These are phyloP conservation scores for Beauveria brongniartii DNA, from an alignment of 2,329 filamentous ascomycete species.

Conservation along the genomic window DNA sequence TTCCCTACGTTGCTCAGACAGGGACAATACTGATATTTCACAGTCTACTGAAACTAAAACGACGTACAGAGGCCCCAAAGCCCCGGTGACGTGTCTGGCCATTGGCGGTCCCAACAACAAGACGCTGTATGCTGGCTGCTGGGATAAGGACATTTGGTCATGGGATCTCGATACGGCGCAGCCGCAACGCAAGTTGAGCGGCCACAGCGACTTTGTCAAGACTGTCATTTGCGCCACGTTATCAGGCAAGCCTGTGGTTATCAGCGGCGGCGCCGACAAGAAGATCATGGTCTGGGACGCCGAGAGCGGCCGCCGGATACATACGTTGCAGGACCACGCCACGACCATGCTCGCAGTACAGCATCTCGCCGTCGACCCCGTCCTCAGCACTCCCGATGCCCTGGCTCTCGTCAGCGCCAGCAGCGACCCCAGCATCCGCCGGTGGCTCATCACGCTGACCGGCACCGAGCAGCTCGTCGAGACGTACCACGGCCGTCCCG, in stretches of 20 bases:
- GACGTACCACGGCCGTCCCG: conserved; percentile 32
- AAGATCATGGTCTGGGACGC: conserved; percentile 81
- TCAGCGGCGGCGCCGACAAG: conserved; percentile 71
- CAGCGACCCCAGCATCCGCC: conserved; percentile 70
- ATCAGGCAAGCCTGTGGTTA: conserved; percentile 52
- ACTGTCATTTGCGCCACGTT: conserved; percentile 57
- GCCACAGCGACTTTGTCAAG: conserved; percentile 90
- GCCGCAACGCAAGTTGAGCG: conserved; percentile 54
- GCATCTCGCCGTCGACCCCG: conserved; percentile 66
- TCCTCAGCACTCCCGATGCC: conserved; percentile 40
- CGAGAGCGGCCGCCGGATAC: conserved; percentile 56
- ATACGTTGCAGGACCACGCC: conserved; percentile 69
- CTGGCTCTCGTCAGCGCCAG: conserved; percentile 69
- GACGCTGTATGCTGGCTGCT: conserved; percentile 77
- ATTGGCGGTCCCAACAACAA: conserved; percentile 47
- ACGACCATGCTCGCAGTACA: conserved; percentile 70
- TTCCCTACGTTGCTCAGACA: neutral
- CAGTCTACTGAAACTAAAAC: conserved; percentile 25
- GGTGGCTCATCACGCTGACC: conserved; percentile 57
- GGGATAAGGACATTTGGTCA: conserved; percentile 89
- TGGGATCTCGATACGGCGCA: conserved; percentile 59
- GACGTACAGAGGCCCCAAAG: conserved; percentile 64
- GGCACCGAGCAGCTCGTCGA: conserved; percentile 47
- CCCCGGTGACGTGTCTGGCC: conserved; percentile 72
- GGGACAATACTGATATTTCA: neutral